Percentiles rank a stretch among this genome's conserved stretches.
phyloP scores from a whole-genome alignment of 805 yeast genomes.

The Candida verbasci region DNA sequence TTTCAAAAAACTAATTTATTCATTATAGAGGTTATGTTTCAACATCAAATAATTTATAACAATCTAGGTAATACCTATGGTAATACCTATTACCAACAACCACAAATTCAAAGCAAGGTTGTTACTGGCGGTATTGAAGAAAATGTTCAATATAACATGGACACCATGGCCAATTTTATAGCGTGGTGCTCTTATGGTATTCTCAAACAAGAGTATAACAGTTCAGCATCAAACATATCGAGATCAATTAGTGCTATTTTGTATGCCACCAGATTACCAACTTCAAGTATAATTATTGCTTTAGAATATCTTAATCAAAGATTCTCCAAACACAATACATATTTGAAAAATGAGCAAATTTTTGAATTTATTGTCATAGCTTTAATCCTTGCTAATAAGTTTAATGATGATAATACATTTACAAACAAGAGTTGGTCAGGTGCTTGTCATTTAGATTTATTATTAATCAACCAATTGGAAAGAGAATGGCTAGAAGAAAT shows the following conservation, averaged over 20 bases:
- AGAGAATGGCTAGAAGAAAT: constrained; percentile 60
- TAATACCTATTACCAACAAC: constrained; percentile 12
- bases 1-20: neutral
- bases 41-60: neutral
- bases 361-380: constrained; percentile 62
- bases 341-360: constrained; percentile 30
- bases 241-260: constrained; percentile 63
- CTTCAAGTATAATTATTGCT: constrained; percentile 74
- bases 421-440: constrained; percentile 94
- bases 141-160: constrained; percentile 48
- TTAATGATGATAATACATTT: constrained; percentile 94
- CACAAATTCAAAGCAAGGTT: constrained; percentile 10
- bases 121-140: constrained; percentile 80
- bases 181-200: constrained; percentile 70
- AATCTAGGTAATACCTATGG: too few relatives aligned
- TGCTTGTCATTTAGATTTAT: constrained; percentile 78
- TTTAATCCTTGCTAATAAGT: constrained; percentile 83
- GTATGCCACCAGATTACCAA: constrained; percentile 83
- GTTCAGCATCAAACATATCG: constrained; percentile 49
- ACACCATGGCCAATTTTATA: constrained; percentile 74
- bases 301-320: constrained; percentile 74
- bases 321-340: constrained; percentile 20
- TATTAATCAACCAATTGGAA: constrained; percentile 62
- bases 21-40: neutral
- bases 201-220: constrained; percentile 44